phyloP scores from a whole-genome alignment of 75 land plant species.

The Ceratopteris richardii region DNA sequence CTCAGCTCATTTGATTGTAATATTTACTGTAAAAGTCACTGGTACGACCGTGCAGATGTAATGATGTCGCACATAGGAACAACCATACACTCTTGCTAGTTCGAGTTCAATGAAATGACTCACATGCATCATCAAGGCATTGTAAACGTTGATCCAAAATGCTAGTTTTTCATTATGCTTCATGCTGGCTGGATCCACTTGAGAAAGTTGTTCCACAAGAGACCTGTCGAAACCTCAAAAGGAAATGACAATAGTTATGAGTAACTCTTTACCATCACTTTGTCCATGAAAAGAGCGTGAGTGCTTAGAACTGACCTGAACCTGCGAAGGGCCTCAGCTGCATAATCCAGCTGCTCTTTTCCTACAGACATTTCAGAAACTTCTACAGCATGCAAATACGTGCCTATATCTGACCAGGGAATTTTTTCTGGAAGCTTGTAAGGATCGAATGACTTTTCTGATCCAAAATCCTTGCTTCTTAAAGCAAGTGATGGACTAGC shows the following conservation, averaged over 20 bases:
- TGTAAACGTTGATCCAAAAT: conserved; percentile 88
- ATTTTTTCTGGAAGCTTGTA: conserved; percentile 59
- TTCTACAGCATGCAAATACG: conserved; percentile 50
- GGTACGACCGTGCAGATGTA: too few species aligned
- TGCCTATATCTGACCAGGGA: conserved; percentile 74
- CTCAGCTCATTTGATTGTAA: too few species aligned
- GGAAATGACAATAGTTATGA: not conserved
- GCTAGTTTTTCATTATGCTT: conserved; percentile 59
- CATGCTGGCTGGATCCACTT: conserved; percentile 59
- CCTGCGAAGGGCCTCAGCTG: conserved; percentile 52
- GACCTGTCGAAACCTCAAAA: conserved; percentile 24
- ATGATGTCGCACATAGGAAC: too few species aligned
- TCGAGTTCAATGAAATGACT: not conserved
- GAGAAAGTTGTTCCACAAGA: conserved; percentile 75
- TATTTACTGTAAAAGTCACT: too few species aligned
- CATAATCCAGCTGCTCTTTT: conserved; percentile 79
- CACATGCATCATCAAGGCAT: conserved; percentile 92
- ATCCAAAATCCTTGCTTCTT: conserved; percentile 30
- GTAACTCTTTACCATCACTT: not conserved
- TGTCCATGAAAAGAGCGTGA: not conserved
- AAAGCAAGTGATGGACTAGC: conserved; percentile 51
- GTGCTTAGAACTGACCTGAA: conserved; percentile 39
- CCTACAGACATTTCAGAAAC: conserved; percentile 85
- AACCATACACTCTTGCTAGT: too few species aligned
- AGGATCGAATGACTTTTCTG: conserved; percentile 56